These are phyloP conservation scores for Boletus subparvulus DNA, from an alignment of 768 basidiomycete species.

Conservation along the genomic window DNA sequence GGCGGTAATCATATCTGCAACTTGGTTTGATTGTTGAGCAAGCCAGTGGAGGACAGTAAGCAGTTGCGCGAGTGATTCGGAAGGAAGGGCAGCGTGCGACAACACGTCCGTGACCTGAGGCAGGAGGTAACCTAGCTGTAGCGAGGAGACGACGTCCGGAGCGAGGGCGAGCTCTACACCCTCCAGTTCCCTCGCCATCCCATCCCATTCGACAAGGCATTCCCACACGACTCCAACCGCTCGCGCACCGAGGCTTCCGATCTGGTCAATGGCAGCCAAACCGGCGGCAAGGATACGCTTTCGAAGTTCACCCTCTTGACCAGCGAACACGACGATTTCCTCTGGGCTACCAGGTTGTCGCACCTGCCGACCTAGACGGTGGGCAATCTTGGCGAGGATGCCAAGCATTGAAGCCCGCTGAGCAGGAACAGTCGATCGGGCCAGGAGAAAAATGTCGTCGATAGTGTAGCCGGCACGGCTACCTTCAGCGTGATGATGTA, in stretches of 20 bases:
- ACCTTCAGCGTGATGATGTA: constrained; percentile 86
- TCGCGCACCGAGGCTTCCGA: constrained; percentile 62
- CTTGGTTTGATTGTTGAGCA: constrained; percentile 53
- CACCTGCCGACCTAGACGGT: constrained; percentile 27
- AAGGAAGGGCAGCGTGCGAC: constrained; percentile 43
- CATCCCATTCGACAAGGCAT: constrained; percentile 67
- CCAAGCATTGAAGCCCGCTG: constrained; percentile 83
- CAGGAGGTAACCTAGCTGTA: constrained; percentile 45
- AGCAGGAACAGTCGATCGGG: constrained; percentile 77
- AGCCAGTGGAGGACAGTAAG: constrained; percentile 60
- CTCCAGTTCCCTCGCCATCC: constrained; percentile 24
- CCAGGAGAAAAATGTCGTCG: constrained; percentile 78
- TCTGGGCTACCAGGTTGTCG: neutral
- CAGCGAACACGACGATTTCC: constrained; percentile 18
- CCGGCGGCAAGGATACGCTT: constrained; percentile 67
- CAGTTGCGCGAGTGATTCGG: constrained; percentile 53
- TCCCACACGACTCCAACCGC: constrained; percentile 77
- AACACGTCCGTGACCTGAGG: constrained; percentile 47
- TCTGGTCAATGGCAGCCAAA: constrained; percentile 61
- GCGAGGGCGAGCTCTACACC: constrained; percentile 44
- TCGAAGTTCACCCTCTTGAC: constrained; percentile 45
- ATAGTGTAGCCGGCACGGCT: constrained; percentile 84
- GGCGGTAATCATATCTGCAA: constrained; percentile 50
- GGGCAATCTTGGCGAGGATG: constrained; percentile 60
- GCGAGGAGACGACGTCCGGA: constrained; percentile 16